Base-by-base conservation (phyloP, 1,284 basidiomycete species). In the Wolfiporia cocos region DNA sequence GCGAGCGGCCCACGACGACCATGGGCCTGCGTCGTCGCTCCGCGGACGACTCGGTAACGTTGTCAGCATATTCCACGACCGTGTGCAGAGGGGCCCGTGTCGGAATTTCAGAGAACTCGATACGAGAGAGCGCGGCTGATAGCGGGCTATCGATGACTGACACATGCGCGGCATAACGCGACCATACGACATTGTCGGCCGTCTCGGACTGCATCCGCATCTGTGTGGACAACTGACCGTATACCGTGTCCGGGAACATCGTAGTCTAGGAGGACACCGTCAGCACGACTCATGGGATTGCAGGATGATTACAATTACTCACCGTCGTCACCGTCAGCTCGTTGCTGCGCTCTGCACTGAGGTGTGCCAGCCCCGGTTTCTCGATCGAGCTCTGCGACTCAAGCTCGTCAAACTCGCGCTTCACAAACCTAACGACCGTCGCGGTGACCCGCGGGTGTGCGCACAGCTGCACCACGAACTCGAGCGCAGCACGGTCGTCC, bases 1-100 rank as follows among this genome's bases (percentile, higher is more conserved):
- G 67, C 18, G 84, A 85, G 10, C 89, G 74, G 1, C 90, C 88
- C 10, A 76, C 62, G 12, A 92, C 68, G 24, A 86, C 64, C 15
- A 89, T 58, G 31, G 89, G 66, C 34, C 76, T 57, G 36, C 57
- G 58, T 9, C 50, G 54, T 26, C 49, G 49, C 43, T 53, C 55
- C 23, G 47, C 51, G 23, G 43, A 52, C 34, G 32, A 44, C 34
- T 52, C 55, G 15, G 56, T 46, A 40, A 57, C 50, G 31, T 43
- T 45, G 4, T 48, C 28, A 26, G 63, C 62, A n/a, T 59, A 62
- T 17, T 67, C 58, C 37, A 70, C 48, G 20, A 74, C 63, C 2
- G 70, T 63, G 39, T 74, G 77, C 20, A 89, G 61, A 0, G 84
- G 84, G 2, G 63, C 52, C 1, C 77, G 68, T 2, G 78, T 73